phyloP scores from a whole-genome alignment of 2,329 filamentous ascomycete species.

The Ophiocordyceps unilateralis region DNA sequence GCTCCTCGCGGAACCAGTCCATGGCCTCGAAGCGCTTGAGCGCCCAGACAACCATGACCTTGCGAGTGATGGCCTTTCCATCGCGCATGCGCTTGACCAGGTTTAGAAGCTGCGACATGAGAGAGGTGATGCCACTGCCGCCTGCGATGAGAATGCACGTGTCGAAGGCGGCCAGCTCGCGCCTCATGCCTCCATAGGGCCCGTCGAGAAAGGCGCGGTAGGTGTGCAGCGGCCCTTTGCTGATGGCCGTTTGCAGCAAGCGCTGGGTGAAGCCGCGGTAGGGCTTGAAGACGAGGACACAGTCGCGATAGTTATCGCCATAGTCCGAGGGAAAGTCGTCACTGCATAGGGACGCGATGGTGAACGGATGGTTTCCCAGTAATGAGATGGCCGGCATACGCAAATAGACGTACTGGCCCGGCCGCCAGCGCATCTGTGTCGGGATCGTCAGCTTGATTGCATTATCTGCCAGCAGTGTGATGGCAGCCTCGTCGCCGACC shows the following conservation, averaged over 20 bases:
- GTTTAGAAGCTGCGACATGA: slow-evolving; percentile 79
- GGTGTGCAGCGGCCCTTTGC: slow-evolving; percentile 78
- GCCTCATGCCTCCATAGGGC: slow-evolving; percentile 86
- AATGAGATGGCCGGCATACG: slow-evolving; percentile 84
- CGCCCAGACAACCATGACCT: slow-evolving; percentile 86
- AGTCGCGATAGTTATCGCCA: slow-evolving; percentile 73
- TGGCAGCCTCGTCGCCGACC: slow-evolving; percentile 79
- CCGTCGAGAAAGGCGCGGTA: slow-evolving; percentile 88
- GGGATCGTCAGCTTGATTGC: slow-evolving; percentile 93
- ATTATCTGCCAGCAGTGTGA: slow-evolving; percentile 79
- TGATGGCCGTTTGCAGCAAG: slow-evolving; percentile 66
- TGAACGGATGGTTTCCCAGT: slow-evolving; percentile 90
- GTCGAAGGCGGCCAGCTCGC: slow-evolving; percentile 80
- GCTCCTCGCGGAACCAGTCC: slow-evolving; percentile 94
- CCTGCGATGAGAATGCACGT: slow-evolving; percentile 87
- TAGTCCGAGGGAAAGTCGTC: slow-evolving; percentile 88
- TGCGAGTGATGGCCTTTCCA: slow-evolving; percentile 81
- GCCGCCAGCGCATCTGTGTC: slow-evolving; percentile 81
- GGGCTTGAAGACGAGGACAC: slow-evolving; percentile 79
- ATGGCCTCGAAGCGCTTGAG: slow-evolving; percentile 81
- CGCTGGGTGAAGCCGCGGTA: slow-evolving; percentile 80
- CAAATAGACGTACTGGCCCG: slow-evolving; percentile 88
- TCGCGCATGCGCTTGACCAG: slow-evolving; percentile 95
- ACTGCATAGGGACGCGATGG: slow-evolving; percentile 80
- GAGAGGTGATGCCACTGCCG: slow-evolving; percentile 83